Evolutionary conservation across 805 yeast genomes (phyloP).

Genomic region (Candida tammaniensis): DNA sequence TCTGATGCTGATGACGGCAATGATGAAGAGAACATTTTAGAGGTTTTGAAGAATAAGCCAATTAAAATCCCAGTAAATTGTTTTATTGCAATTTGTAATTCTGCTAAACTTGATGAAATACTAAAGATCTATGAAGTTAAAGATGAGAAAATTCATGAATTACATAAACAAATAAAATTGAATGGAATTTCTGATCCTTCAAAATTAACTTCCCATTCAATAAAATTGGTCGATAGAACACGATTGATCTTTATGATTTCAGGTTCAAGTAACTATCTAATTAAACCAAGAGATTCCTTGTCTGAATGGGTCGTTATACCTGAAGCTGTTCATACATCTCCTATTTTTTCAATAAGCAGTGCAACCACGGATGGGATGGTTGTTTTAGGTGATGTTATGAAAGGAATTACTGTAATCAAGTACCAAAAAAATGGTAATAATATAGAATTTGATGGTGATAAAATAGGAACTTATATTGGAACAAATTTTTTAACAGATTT

Average conservation of each 20-base stretch:
- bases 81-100: slow-evolving; percentile 17
- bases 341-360: slow-evolving; percentile 11
- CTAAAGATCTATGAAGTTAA: slow-evolving; percentile 12
- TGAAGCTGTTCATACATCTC: slow-evolving; percentile 9
- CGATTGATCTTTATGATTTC: slow-evolving; percentile 13
- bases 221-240: slow-evolving; percentile 12
- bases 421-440: neutral
- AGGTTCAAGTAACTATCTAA: slow-evolving; percentile 17
- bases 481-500: slow-evolving; percentile 8
- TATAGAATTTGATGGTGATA: neutral
- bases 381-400: slow-evolving; percentile 18
- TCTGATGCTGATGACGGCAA: slow-evolving; percentile 1
- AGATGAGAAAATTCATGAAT: slow-evolving; percentile 9
- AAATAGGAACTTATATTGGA: slow-evolving; percentile 1
- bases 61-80: slow-evolving; percentile 4
- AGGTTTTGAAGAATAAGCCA: slow-evolving; percentile 1
- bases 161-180: slow-evolving; percentile 8
- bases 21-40: slow-evolving; percentile 1
- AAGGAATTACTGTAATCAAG: slow-evolving; percentile 11
- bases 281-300: slow-evolving; percentile 3
- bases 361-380: slow-evolving; percentile 1
- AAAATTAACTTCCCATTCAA: slow-evolving; percentile 13
- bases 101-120: slow-evolving; percentile 9
- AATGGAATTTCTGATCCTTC: slow-evolving; percentile 12
- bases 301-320: slow-evolving; percentile 15